phyloP scores from a whole-genome alignment of 192 early-diverging fungal genomes.

The Linnemannia elongata region DNA sequence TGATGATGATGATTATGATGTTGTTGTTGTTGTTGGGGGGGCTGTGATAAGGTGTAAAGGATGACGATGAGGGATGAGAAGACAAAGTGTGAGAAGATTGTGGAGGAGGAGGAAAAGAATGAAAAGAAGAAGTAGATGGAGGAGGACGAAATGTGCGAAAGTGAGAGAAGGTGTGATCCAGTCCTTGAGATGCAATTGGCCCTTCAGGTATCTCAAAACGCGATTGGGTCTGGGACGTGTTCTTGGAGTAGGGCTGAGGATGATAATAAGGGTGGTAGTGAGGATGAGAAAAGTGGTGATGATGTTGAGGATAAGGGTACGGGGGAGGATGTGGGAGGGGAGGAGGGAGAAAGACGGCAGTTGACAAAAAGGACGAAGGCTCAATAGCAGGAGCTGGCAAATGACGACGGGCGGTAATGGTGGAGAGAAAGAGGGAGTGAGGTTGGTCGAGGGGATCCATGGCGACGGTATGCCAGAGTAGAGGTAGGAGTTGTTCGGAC shows the following conservation, averaged over 20 bases:
- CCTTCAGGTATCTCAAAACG: background rate
- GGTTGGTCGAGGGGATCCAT: conserved; percentile 1
- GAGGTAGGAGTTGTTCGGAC: conserved; percentile 14
- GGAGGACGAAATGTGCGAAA: background rate
- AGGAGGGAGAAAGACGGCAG: background rate
- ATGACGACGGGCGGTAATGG: background rate
- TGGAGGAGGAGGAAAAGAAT: background rate
- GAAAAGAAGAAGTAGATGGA: background rate
- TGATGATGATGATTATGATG: background rate
- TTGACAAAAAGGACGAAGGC: background rate
- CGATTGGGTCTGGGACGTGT: background rate
- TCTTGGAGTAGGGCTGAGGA: background rate
- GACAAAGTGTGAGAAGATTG: background rate
- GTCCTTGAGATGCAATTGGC: background rate
- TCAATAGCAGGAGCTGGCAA: background rate
- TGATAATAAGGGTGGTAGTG: background rate
- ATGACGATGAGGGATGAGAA: background rate
- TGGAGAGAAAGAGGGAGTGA: background rate
- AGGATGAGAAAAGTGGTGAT: background rate
- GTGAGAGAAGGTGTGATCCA: background rate
- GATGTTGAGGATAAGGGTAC: background rate
- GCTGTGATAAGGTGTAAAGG: no score
- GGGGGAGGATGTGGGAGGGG: background rate
- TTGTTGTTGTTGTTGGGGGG: background rate
- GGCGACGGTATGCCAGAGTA: conserved; percentile 16